Percentiles rank a stretch among this genome's conserved stretches.
These are phyloP conservation scores for Heritiera littoralis DNA, from an alignment of 345 rosid species.

Conservation along the genomic window DNA sequence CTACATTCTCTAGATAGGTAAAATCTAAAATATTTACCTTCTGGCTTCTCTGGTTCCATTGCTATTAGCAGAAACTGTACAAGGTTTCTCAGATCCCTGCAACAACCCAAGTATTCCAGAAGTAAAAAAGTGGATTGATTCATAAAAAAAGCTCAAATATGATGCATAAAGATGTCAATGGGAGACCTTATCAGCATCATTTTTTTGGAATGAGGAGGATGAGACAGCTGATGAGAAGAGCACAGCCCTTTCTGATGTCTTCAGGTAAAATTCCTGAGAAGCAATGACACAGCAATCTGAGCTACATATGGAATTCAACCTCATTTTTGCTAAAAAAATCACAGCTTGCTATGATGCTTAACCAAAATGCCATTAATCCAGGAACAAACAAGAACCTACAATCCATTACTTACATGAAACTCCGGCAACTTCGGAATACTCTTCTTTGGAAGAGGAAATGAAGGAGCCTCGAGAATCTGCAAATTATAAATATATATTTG, in stretches of 20 bases:
- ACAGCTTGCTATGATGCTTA: constrained; percentile 5
- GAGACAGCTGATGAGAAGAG: constrained; percentile 58
- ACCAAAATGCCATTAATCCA: constrained; percentile 1
- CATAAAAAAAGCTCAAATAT: not conserved
- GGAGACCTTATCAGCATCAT: constrained; percentile 57
- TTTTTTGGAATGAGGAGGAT: constrained; percentile 40
- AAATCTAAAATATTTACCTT: constrained; percentile 39
- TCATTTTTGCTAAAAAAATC: not conserved
- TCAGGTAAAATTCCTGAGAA: constrained; percentile 81
- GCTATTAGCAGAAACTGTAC: constrained; percentile 36
- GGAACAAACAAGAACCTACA: constrained; percentile 9
- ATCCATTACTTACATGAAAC: constrained; percentile 64
- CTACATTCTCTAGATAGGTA: not conserved
- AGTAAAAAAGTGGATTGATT: constrained; percentile 1
- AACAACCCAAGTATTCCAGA: constrained; percentile 15
- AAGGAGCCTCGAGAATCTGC: constrained; percentile 88
- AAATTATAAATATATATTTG: constrained; percentile 30
- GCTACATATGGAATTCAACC: constrained; percentile 15
- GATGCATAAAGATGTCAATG: not conserved
- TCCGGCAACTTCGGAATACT: constrained; percentile 81
- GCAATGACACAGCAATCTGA: constrained; percentile 24
- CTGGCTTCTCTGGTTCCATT: constrained; percentile 54
- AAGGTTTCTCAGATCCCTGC: constrained; percentile 53
- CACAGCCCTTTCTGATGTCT: constrained; percentile 87
- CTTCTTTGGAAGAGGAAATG: constrained; percentile 71